Base-by-base conservation (phyloP, 2,329 filamentous ascomycete genomes). In the Cladosporium austrohemisphaericum region DNA sequence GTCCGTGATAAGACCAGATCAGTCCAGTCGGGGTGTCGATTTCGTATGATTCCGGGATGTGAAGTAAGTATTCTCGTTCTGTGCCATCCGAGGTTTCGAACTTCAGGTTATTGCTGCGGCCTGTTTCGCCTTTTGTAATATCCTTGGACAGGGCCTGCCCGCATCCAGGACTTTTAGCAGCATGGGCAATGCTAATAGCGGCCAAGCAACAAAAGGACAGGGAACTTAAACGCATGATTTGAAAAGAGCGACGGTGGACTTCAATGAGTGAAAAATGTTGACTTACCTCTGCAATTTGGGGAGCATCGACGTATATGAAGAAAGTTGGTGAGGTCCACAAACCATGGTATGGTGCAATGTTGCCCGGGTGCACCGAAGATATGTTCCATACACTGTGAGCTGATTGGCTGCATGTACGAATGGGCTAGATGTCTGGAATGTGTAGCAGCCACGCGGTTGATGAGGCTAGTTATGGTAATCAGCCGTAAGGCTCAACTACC, bases 1-100 rank as follows among this genome's bases (percentile, higher is more conserved):
- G 64, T 4, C 74, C 74, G 47, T 76, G 72, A 56, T 69, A 77
- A 1, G 73, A 74, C 32, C 77, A 65, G 33, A 76, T 72, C 23
- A 77, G 49, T 1, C 72, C 67, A 0, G 67, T 59, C 2, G 70
- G 63, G 1, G 47, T 65, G 38, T 63, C 59, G 9, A 51, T 51
- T 18, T 70, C 53, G 60, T 76, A 77, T 29, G 59, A 64, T 26
- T 63, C 40, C 1, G 71, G 70, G 4, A 72, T 56, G 38, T 71
- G 66, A 5, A 73, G 58, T 13, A 67, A 62, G 37, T 69, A 71
- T 19, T 58, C 60, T 5, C 69, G 65, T 16, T 61, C 14, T 10
- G 49, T 18, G 40, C 56, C 55, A 28, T 31, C 36, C 8, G 52
- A 55, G 22, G 57, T 57, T 9, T 54, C 50, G 29, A 57, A 55